These are phyloP conservation scores for Fraxinus greggii DNA, from an alignment of 305 asterid species.

Conservation along the genomic window DNA sequence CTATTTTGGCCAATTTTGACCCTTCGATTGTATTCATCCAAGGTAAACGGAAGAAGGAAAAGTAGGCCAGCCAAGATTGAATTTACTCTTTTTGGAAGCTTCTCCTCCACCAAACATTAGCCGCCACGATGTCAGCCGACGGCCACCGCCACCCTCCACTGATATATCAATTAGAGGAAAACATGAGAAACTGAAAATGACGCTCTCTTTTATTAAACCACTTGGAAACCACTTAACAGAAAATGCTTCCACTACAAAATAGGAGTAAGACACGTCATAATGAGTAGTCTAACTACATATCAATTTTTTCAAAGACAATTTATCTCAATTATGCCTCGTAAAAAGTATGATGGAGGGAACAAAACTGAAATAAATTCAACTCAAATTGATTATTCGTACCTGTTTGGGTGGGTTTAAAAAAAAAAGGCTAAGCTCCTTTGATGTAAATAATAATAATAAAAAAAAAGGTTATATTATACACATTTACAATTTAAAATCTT, in stretches of 20 bases:
- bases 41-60: conserved; percentile 8
- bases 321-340: background rate
- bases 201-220: background rate
- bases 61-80: background rate
- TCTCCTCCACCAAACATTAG: background rate
- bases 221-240: background rate
- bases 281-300: background rate
- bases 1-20: conserved; percentile 23
- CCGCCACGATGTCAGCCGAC: background rate
- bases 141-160: background rate
- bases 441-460: background rate
- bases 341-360: background rate
- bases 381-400: background rate
- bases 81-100: background rate
- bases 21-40: background rate
- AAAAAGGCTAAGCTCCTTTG: background rate
- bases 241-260: background rate
- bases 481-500: background rate
- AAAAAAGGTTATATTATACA: background rate
- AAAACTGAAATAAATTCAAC: background rate
- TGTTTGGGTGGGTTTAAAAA: background rate
- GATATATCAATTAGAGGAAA: background rate
- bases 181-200: background rate
- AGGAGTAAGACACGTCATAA: background rate
- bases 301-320: background rate